Base-by-base conservation (phyloP, 2,329 filamentous ascomycete species). In the Fusarium mexicanum region DNA sequence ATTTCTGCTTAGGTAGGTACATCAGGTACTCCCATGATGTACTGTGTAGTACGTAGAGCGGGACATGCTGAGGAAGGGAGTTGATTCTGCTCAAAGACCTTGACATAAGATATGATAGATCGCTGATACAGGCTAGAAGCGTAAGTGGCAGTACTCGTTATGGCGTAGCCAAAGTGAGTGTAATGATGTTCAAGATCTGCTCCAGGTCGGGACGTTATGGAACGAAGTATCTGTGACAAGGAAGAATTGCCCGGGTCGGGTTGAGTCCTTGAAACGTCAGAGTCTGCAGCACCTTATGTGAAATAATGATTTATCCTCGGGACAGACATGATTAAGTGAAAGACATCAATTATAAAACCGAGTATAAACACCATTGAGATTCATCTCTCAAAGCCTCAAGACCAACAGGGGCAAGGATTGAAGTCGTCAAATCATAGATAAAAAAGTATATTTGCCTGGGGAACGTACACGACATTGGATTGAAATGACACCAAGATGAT, bases 381-480 rank as follows among this genome's bases (percentile, higher is more conserved):
- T 38, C 38, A 33, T 14, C 20, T 58, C 31, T 37, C 29, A 35
- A 40, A 47, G 29, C 17, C 24, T 37, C 11, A 3, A 47, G 33
- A 24, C 24, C 20, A 38, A 17, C 24, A 40, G 22, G 17, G 51
- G 38, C 43, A 37, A 46, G 29, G 29, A 44, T 44, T 35, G 33
- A 61, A 54, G 35, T 67, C 62, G 41, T 72, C 51, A 58, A 54
- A 61, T 61, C 69, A 50, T 68, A 66, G 64, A 70, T 67, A 64
- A 64, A 69, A 66, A 76, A 72, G 47, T 78, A 61, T 74, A 77
- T 77, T 77, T 67, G 62, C 69, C 72, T 58, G 64, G 61, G 54
- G 69, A 77, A 70, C 75, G 68, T 78, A 76, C 74, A 78, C 71
- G 67, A 73, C 75, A 76, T 59, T 40, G 33, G 31, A 59, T 72